These are phyloP conservation scores for Colletotrichum magnum DNA, from an alignment of 2,329 filamentous ascomycete genomes.

Conservation along the genomic window DNA sequence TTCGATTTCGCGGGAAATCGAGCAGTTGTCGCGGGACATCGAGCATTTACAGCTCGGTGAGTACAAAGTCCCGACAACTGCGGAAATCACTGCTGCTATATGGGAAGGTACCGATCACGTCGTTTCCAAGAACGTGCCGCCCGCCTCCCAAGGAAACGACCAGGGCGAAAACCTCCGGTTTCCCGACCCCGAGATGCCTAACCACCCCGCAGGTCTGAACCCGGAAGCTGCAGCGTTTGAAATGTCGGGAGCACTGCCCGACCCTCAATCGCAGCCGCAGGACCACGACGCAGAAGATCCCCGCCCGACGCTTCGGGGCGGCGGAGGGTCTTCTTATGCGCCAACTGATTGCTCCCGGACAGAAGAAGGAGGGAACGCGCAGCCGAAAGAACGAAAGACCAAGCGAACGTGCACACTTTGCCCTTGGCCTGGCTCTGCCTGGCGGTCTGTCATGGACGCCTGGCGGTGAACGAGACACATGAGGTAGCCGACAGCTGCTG, in stretches of 20 bases:
- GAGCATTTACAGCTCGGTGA: not conserved
- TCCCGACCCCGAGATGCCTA: not conserved
- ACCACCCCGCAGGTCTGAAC: not conserved
- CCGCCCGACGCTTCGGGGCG: no score
- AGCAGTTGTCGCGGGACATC: not conserved
- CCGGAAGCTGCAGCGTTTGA: not conserved
- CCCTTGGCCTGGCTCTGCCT: no score
- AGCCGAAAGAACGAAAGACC: no score
- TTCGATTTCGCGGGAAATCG: not conserved
- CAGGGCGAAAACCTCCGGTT: not conserved
- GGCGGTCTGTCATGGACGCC: no score
- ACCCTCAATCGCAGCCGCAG: not conserved
- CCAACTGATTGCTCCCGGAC: no score
- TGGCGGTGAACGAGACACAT: no score
- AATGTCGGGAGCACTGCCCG: not conserved
- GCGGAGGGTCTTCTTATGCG: no score
- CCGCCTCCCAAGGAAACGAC: not conserved
- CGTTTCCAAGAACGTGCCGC: not conserved
- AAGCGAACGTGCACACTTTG: no score
- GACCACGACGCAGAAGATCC: no score
- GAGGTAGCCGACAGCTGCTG: no score
- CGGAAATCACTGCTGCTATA: not conserved
- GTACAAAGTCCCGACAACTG: not conserved
- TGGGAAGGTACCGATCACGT: not conserved
- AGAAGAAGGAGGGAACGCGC: no score